Evolutionary conservation across 805 yeast genomes (phyloP).

Genomic region (Yarrowia sp.): DNA sequence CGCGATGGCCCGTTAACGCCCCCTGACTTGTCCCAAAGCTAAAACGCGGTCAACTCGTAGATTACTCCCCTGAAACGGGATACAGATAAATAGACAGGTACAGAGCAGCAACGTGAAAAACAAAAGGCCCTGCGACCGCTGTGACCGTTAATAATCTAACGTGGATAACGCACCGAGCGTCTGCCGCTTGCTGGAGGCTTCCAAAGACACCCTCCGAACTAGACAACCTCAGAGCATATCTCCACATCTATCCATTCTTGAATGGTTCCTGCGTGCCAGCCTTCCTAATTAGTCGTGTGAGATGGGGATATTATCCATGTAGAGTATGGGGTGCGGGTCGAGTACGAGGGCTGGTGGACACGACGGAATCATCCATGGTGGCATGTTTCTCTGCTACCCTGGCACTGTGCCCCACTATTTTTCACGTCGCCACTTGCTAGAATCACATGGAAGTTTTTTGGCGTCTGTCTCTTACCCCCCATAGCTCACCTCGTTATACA

Average conservation of each 20-base stretch:
- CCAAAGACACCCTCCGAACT: background rate
- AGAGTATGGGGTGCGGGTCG: too few species aligned
- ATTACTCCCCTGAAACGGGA: slow-evolving; percentile 29
- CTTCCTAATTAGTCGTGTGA: background rate
- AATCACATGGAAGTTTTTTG: too few species aligned
- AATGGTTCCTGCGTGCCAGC: slow-evolving; percentile 30
- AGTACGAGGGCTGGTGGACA: too few species aligned
- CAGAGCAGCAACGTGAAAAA: slow-evolving; percentile 5
- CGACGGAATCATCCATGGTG: too few species aligned
- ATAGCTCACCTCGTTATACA: too few species aligned
- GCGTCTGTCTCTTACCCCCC: too few species aligned
- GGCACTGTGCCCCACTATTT: too few species aligned
- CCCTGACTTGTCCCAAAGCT: slow-evolving; percentile 31
- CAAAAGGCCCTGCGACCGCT: too few species aligned
- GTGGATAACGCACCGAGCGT: slow-evolving; percentile 7
- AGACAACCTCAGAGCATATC: background rate
- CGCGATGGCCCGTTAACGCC: slow-evolving; percentile 37
- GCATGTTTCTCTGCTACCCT: too few species aligned
- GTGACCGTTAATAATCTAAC: background rate
- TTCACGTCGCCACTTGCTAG: too few species aligned
- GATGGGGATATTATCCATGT: too few species aligned
- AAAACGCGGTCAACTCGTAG: slow-evolving; percentile 14
- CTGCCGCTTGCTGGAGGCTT: too few species aligned
- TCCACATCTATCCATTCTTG: slow-evolving; percentile 4
- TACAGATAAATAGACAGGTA: slow-evolving; percentile 27